phyloP scores from a whole-genome alignment of 192 early-diverging fungal species.

The Coemansia sp. region DNA sequence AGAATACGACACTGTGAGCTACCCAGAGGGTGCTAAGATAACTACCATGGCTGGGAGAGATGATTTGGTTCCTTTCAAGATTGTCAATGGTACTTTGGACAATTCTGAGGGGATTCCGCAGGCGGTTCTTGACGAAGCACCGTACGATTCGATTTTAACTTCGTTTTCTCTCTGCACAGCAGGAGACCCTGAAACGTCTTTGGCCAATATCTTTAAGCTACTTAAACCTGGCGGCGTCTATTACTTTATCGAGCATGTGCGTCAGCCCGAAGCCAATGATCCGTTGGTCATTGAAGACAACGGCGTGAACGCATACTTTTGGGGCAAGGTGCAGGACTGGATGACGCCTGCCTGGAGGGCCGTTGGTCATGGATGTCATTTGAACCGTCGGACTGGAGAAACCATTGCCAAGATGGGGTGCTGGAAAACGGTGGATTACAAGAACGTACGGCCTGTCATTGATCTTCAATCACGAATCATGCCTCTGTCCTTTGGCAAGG shows the following conservation, averaged over 20 bases:
- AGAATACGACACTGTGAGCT: slow-evolving; percentile 18
- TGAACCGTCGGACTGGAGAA: slow-evolving; percentile 32
- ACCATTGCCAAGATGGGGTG: slow-evolving; percentile 17
- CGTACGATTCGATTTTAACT: slow-evolving; percentile 42
- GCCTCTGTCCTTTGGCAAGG: slow-evolving; percentile 44
- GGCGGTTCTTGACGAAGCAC: slow-evolving; percentile 27
- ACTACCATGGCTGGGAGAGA: slow-evolving; percentile 2
- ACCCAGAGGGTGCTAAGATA: slow-evolving; percentile 1
- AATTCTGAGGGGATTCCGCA: slow-evolving; percentile 22
- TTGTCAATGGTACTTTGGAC: slow-evolving; percentile 39
- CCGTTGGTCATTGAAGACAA: slow-evolving; percentile 28
- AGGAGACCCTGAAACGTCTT: slow-evolving; percentile 10
- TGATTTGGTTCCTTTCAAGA: slow-evolving; percentile 19
- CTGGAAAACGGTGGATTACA: slow-evolving; percentile 38
- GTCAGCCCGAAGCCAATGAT: slow-evolving; percentile 27
- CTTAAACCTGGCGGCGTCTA: slow-evolving; percentile 32
- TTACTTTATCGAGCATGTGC: slow-evolving; percentile 39
- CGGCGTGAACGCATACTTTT: slow-evolving; percentile 25
- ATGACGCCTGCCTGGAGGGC: slow-evolving; percentile 25
- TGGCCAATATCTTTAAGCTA: slow-evolving; percentile 24
- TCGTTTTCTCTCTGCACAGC: slow-evolving; percentile 42
- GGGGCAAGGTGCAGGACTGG: slow-evolving; percentile 34
- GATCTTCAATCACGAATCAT: slow-evolving; percentile 36
- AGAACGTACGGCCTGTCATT: slow-evolving; percentile 26
- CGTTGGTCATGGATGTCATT: slow-evolving; percentile 31